Conservation (phyloP, 2,329 filamentous ascomycete genomes). For the Niveomyces coronatus region DNA sequence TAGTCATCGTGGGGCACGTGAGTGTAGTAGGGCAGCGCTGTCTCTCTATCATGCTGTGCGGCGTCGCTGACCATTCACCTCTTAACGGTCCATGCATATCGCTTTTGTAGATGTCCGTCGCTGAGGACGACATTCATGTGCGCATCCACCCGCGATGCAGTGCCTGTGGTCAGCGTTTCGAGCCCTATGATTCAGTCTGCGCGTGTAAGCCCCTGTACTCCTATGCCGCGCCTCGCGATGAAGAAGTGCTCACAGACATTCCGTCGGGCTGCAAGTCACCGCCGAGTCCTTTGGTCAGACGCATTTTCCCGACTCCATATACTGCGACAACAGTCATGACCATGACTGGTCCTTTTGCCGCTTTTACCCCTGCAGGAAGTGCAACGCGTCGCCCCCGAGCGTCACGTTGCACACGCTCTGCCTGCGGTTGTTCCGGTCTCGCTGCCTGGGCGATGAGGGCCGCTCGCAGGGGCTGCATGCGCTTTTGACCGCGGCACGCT, state of each 20-base stretch:
- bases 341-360: not conserved
- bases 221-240: not conserved
- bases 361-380: not conserved
- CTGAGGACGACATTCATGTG: not conserved
- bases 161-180: not conserved
- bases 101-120: no score
- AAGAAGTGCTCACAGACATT: not conserved
- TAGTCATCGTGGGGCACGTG: no score
- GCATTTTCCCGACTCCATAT: not conserved
- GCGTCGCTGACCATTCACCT: no score
- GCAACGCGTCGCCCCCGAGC: not conserved
- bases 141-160: not conserved
- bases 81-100: no score
- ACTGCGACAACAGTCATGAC: not conserved
- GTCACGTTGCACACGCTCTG: not conserved
- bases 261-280: not conserved
- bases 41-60: no score
- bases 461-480: not conserved
- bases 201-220: not conserved
- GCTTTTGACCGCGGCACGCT: not conserved
- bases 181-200: not conserved
- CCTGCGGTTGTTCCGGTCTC: not conserved
- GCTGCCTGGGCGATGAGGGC: not conserved
- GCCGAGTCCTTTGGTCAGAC: not conserved
- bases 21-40: no score